These are phyloP conservation scores for Conidiobolus incongruus DNA, from an alignment of 371 early-diverging fungal genomes.

Conservation along the genomic window DNA sequence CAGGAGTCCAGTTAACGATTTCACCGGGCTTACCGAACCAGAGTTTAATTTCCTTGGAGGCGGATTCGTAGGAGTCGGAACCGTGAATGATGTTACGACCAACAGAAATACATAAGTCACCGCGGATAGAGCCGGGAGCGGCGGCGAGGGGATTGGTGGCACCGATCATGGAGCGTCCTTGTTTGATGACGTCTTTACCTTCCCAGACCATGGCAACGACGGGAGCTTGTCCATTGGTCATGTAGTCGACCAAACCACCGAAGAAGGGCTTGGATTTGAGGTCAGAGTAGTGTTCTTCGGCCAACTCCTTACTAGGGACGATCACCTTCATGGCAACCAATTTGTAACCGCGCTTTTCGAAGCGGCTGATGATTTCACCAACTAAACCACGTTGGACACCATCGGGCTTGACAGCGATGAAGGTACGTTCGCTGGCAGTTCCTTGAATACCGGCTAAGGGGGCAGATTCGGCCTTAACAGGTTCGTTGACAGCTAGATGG, in stretches of 20 bases:
- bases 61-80: conserved; percentile 92
- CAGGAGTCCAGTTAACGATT: not conserved
- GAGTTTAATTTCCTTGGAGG: conserved; percentile 88
- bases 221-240: conserved; percentile 46
- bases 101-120: conserved; percentile 85
- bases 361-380: conserved; percentile 88
- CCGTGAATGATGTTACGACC: conserved; percentile 98
- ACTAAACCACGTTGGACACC: conserved; percentile 86
- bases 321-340: conserved; percentile 66
- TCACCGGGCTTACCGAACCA: conserved; percentile 67
- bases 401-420: conserved; percentile 15
- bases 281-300: conserved; percentile 94
- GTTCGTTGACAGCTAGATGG: too few relatives aligned
- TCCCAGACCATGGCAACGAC: conserved; percentile 90
- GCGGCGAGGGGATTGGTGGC: conserved; percentile 83
- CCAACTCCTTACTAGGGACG: conserved; percentile 45
- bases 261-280: conserved; percentile 89
- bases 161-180: conserved; percentile 92
- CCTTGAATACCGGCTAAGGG: not conserved
- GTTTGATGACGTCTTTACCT: conserved; percentile 93
- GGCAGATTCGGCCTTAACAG: too few relatives aligned
- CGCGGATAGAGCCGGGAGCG: conserved; percentile 97
- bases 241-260: conserved; percentile 68
- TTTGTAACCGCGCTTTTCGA: conserved; percentile 73
- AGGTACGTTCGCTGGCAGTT: conserved; percentile 6